Conservation (phyloP, 1,139 yeast genomes). For the Kodamaea sp. region DNA sequence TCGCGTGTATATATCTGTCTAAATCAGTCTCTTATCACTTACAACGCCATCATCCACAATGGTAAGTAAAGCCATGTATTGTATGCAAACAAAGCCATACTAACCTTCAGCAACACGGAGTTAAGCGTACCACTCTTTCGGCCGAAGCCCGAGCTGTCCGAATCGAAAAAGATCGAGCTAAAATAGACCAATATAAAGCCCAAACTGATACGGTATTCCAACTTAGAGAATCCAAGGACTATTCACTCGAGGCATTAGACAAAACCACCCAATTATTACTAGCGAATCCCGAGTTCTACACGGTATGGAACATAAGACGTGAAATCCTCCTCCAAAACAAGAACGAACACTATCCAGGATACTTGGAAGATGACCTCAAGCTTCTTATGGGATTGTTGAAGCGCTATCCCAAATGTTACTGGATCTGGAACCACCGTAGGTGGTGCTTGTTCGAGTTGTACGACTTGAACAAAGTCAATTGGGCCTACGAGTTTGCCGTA, state of each 20-base stretch:
- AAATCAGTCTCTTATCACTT: too few relatives aligned
- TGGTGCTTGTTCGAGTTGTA: conserved; percentile 74
- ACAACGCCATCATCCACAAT: too few relatives aligned
- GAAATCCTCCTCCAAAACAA: conserved; percentile 50
- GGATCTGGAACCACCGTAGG: conserved; percentile 93
- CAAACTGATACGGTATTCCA: conserved; percentile 47
- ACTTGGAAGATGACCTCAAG: conserved; percentile 60
- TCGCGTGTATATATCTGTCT: too few relatives aligned
- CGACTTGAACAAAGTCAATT: conserved; percentile 45
- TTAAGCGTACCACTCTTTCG: conserved; percentile 59
- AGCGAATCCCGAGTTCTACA: conserved; percentile 83
- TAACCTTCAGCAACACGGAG: conserved; percentile 62
- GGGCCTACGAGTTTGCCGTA: conserved; percentile 68
- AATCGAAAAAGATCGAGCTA: conserved; percentile 49
- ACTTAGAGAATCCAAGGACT: conserved; percentile 31
- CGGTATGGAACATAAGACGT: conserved; percentile 88
- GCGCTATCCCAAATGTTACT: conserved; percentile 82
- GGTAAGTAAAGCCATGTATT: too few relatives aligned
- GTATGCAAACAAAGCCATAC: conserved; percentile 4
- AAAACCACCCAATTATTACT: conserved; percentile 53
- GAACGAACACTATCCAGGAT: conserved; percentile 14
- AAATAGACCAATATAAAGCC: conserved; percentile 56
- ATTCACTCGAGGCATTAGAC: conserved; percentile 47
- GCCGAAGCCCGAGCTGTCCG: conserved; percentile 60
- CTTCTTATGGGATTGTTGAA: conserved; percentile 62